Conservation (phyloP, 441 rosid genomes). For the Gossypium laxum region DNA sequence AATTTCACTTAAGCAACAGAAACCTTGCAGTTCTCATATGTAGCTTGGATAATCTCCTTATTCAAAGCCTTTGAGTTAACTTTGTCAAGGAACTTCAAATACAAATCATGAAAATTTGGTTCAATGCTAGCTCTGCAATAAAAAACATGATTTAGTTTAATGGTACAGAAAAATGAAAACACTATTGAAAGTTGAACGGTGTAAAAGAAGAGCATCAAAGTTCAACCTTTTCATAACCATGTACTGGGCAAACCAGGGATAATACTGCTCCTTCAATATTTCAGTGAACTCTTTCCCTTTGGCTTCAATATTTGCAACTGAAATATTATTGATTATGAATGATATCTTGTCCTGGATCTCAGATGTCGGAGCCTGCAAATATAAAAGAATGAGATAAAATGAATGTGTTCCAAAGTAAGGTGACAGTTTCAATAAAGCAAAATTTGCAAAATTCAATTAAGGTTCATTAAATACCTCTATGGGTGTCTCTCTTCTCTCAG, state of each 20-base stretch:
- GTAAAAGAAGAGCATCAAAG: background rate
- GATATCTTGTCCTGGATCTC: constrained; percentile 87
- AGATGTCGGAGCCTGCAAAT: constrained; percentile 68
- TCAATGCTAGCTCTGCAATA: constrained; percentile 89
- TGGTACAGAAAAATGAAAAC: constrained; percentile 1
- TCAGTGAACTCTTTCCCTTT: constrained; percentile 82
- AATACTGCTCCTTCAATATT: constrained; percentile 64
- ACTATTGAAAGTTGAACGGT: background rate
- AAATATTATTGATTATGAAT: constrained; percentile 79
- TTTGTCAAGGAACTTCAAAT: constrained; percentile 91
- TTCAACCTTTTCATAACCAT: constrained; percentile 96
- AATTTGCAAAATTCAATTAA: background rate
- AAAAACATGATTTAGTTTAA: background rate
- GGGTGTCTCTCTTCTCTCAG: constrained; percentile 82
- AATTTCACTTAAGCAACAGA: background rate
- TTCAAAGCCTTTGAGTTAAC: constrained; percentile 72
- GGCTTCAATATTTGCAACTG: constrained; percentile 68
- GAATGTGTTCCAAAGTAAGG: background rate
- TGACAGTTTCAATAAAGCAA: background rate
- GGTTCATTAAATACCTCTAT: constrained; percentile 52
- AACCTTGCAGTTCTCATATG: constrained; percentile 99
- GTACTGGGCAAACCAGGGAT: constrained; percentile 95
- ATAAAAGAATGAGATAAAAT: constrained; percentile 12
- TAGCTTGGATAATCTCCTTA: constrained; percentile 81
- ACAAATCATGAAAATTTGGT: constrained; percentile 92